Percentiles rank a stretch among this genome's conserved stretches.
Evolutionary conservation across 176 grass and related monocot species (phyloP).

Genomic region (Ensete glaucum): DNA sequence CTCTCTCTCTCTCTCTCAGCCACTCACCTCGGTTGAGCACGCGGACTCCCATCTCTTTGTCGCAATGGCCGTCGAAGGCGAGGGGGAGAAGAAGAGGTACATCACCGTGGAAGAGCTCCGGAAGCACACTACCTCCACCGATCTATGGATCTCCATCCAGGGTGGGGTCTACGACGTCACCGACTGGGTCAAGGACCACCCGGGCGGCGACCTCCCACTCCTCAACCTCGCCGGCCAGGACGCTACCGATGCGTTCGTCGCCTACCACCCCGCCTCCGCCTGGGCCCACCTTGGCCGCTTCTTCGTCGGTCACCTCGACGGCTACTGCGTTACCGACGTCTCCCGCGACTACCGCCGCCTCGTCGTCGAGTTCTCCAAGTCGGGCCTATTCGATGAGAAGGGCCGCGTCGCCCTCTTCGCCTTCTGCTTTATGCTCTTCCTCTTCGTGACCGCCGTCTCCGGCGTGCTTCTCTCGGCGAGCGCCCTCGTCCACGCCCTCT

Average conservation of each 20-base stretch:
- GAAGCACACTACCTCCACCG: constrained; percentile 19
- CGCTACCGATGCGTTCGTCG: constrained; percentile 41
- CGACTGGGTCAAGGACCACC: constrained; percentile 20
- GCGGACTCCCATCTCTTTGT: background rate
- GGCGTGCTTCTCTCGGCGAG: constrained; percentile 12
- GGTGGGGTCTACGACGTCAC: constrained; percentile 41
- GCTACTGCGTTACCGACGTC: constrained; percentile 22
- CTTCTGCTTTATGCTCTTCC: constrained; percentile 4
- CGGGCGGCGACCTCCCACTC: constrained; percentile 26
- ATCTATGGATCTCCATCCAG: constrained; percentile 50
- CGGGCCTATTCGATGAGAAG: constrained; percentile 31
- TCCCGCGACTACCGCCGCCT: constrained; percentile 39
- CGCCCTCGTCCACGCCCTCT: background rate
- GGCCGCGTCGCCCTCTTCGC: constrained; percentile 1
- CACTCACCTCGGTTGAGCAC: no score
- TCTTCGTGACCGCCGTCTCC: constrained; percentile 13
- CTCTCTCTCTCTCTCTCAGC: no score
- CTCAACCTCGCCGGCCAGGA: constrained; percentile 33
- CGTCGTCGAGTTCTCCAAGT: constrained; percentile 17
- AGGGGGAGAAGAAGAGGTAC: constrained; percentile 1
- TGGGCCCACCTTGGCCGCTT: constrained; percentile 21
- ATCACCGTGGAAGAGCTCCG: constrained; percentile 37
- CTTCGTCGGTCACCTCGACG: constrained; percentile 20
- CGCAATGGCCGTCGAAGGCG: constrained; percentile 8
- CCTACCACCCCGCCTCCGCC: constrained; percentile 27